Evolutionary conservation across 371 early-diverging fungal genomes (phyloP).

Genomic region (Lichtheimia hyalospora): DNA sequence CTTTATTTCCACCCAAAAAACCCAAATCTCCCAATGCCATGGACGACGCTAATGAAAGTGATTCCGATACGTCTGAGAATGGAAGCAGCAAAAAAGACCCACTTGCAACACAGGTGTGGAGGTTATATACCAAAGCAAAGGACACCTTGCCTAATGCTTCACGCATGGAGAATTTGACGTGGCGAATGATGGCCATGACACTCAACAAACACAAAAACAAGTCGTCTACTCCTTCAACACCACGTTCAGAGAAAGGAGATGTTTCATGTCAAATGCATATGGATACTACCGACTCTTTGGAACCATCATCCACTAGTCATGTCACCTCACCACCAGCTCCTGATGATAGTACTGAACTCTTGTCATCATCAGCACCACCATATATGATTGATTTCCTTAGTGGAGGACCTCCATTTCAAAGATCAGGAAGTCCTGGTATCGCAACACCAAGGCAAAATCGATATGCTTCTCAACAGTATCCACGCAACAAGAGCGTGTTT

Average conservation of each 20-base stretch:
- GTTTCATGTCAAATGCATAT: too few species aligned
- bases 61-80: slow-evolving; percentile 43
- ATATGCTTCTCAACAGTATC: slow-evolving; percentile 9
- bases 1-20: slow-evolving; percentile 31
- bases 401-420: slow-evolving; percentile 17
- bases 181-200: slow-evolving; percentile 70
- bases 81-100: slow-evolving; percentile 46
- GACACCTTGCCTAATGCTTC: slow-evolving; percentile 58
- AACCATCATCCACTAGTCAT: background rate
- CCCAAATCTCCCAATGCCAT: slow-evolving; percentile 16
- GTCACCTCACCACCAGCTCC: slow-evolving; percentile 27
- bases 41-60: slow-evolving; percentile 37
- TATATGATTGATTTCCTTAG: slow-evolving; percentile 30
- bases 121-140: slow-evolving; percentile 63
- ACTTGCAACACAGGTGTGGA: slow-evolving; percentile 60
- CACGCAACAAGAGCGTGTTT: slow-evolving; percentile 22
- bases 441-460: slow-evolving; percentile 14
- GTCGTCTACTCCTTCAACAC: slow-evolving; percentile 11
- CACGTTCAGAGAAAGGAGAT: slow-evolving; percentile 10
- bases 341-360: slow-evolving; percentile 31
- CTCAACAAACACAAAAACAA: slow-evolving; percentile 34
- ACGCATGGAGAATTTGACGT: slow-evolving; percentile 67
- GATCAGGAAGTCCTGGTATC: slow-evolving; percentile 8
- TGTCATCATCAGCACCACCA: slow-evolving; percentile 38
- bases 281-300: background rate